These are phyloP conservation scores for Andalucia godoyi DNA, from an alignment of 78 protist species.

Conservation along the genomic window DNA sequence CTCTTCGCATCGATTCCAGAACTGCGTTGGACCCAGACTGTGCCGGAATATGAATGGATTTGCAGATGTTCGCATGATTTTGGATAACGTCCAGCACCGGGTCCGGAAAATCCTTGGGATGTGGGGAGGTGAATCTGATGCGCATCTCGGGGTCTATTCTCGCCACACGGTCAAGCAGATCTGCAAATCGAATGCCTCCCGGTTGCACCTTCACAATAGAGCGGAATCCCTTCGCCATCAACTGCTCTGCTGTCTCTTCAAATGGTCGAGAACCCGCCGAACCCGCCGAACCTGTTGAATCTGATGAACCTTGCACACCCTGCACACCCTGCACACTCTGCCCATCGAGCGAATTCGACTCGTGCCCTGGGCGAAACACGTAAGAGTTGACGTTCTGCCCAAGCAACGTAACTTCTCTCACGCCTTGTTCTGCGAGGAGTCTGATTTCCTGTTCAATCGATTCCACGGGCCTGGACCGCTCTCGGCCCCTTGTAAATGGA, in stretches of 20 bases:
- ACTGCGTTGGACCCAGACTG: slow-evolving; percentile 50
- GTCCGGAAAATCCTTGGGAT: slow-evolving; percentile 85
- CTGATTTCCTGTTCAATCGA: slow-evolving; percentile 61
- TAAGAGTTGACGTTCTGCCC: slow-evolving; percentile 91
- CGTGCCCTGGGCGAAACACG: slow-evolving; percentile 8
- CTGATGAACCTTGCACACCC: no score
- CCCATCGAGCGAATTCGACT: no score
- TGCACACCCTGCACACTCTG: no score
- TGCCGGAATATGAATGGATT: slow-evolving; percentile 70
- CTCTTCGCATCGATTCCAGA: slow-evolving; percentile 74
- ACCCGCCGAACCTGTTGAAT: no score
- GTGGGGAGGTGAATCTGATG: slow-evolving; percentile 86
- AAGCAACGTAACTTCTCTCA: slow-evolving; percentile 53
- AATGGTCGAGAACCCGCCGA: no score
- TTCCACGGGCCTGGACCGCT: slow-evolving; percentile 44
- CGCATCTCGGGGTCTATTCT: slow-evolving; percentile 57
- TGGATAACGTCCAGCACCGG: slow-evolving; percentile 31
- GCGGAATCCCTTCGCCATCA: slow-evolving; percentile 33
- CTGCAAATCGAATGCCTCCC: slow-evolving; percentile 36
- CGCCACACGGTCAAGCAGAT: slow-evolving; percentile 34
- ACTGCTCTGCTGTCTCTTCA: not conserved
- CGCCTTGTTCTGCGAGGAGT: slow-evolving; percentile 10
- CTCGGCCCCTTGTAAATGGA: slow-evolving; percentile 89
- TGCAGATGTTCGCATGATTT: slow-evolving; percentile 54
- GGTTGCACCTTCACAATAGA: slow-evolving; percentile 31